phyloP scores from a whole-genome alignment of 2,329 filamentous ascomycete species.

The Penicillium verrucosum region DNA sequence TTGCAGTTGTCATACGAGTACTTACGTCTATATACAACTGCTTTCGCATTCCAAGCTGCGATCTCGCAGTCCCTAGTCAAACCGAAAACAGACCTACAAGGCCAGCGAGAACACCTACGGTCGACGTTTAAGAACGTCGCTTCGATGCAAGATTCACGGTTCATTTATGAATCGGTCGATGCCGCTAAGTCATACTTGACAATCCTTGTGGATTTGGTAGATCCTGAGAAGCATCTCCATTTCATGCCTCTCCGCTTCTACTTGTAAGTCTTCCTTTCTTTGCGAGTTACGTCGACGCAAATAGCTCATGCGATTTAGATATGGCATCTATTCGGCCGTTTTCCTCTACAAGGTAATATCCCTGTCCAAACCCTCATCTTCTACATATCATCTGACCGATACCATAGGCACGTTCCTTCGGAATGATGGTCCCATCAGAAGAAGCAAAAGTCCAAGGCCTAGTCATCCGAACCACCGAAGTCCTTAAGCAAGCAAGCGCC shows the following conservation, averaged over 20 bases:
- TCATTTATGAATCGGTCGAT: conserved; percentile 65
- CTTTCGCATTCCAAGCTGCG: conserved; percentile 72
- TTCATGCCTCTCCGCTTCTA: conserved; percentile 65
- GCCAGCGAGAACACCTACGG: conserved; percentile 41
- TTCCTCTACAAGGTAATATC: conserved; percentile 60
- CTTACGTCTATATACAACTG: conserved; percentile 68
- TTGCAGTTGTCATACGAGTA: conserved; percentile 70
- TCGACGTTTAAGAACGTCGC: conserved; percentile 54
- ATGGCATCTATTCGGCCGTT: conserved; percentile 61
- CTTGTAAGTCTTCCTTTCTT: conserved; percentile 38
- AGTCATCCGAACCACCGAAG: conserved; percentile 57
- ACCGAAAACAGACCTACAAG: conserved; percentile 34
- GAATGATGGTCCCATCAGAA: conserved; percentile 56
- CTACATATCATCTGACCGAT: neutral
- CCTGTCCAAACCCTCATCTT: neutral
- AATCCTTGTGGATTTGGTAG: conserved; percentile 58
- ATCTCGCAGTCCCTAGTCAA: conserved; percentile 52
- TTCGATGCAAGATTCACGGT: conserved; percentile 60
- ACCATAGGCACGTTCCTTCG: conserved; percentile 54
- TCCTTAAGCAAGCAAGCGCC: conserved; percentile 57
- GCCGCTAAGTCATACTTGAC: conserved; percentile 61
- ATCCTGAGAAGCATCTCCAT: conserved; percentile 57
- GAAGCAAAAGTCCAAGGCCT: conserved; percentile 56
- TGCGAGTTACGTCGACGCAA: neutral
- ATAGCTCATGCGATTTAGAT: conserved; percentile 22